Evolutionary conservation across 352 stramenopile genomes (phyloP).

Genomic region (Phytophthora sp.): DNA sequence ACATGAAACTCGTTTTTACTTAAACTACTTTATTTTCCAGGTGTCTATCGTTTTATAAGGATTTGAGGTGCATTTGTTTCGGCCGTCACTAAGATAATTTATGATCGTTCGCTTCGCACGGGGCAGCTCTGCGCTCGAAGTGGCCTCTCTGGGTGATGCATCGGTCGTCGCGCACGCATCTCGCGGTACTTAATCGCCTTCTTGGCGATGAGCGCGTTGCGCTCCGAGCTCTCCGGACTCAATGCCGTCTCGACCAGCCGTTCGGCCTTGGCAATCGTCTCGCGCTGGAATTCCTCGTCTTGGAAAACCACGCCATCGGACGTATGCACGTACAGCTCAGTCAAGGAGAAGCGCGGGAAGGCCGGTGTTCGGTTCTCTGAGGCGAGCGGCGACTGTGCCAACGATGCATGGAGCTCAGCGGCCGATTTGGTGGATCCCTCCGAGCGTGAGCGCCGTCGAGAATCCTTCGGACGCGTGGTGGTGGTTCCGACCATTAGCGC

Average conservation of each 20-base stretch:
- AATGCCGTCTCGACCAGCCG: conserved; percentile 30
- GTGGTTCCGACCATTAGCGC: conserved; percentile 11
- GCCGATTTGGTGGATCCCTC: conserved; percentile 28
- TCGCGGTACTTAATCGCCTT: conserved; percentile 43
- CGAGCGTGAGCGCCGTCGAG: conserved; percentile 30
- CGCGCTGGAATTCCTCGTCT: conserved; percentile 38
- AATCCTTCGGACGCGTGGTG: not conserved
- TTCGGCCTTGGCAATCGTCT: conserved; percentile 36
- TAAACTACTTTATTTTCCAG: conserved; percentile 14
- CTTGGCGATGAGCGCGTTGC: conserved; percentile 41
- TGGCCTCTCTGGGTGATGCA: not conserved
- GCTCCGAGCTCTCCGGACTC: conserved; percentile 38
- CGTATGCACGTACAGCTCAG: conserved; percentile 35
- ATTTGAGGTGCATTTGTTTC: too few species aligned
- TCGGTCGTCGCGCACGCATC: conserved; percentile 30
- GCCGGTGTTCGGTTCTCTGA: not conserved
- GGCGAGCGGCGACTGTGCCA: conserved; percentile 4
- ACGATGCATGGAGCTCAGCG: conserved; percentile 1
- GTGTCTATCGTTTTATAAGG: conserved; percentile 17
- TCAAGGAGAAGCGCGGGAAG: conserved; percentile 14
- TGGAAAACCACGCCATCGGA: conserved; percentile 39
- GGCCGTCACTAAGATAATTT: too few species aligned
- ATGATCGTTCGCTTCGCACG: not conserved
- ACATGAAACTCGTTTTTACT: too few species aligned
- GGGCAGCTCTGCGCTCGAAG: conserved; percentile 33